Evolutionary conservation across 306 rosid genomes (phyloP), one percentile per base, ranked within the genome.

Genomic region (Quercus ilex): DNA sequence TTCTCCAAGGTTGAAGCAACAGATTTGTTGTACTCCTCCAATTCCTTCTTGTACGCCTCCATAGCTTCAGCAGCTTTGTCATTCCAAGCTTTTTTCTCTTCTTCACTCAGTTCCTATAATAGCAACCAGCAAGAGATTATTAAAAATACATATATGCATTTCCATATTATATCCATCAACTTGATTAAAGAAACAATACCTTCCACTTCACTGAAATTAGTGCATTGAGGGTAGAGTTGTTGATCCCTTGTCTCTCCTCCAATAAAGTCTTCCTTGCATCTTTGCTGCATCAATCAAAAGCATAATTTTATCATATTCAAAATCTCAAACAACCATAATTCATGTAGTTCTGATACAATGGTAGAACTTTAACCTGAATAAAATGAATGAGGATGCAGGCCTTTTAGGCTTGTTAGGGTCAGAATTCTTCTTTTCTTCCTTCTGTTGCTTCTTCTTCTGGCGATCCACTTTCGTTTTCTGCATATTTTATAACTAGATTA

Each of bases 381-480:
- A 11, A 74, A 93, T 9, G 87, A 75, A 96, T 0, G 98, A 93
- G 26, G 94, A 87, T 69, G 99, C 88, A 18, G 97, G 99, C 67
- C 88, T 93, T 86, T 90, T 95, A 0, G 99, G 98, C 84, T 76
- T 93, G 92, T 95, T 95, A 31, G 97, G 96, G 74, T 95, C 98
- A 72, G 64, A 82, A 33, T 18, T 31, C 86, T 74, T 83, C 77
- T 89, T 91, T 2, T 86, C 92, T 75, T 83, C 91, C 84, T 90
- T 92, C 77, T 14, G 82, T 58, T 85, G 83, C 82, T 90, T 90
- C 90, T 89, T 90, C 96, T 88, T 91, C 79, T 85, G 90, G 23
- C 63, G 86, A 51, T 84, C 69, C 89, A 82, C 79, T 74, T 91
- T 93, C 5, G 96, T 86, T 88, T 86, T 94, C 97, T 91, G 86